Evolutionary conservation across 441 rosid genomes (phyloP).

Genomic region (Adansonia rubrostipa): DNA sequence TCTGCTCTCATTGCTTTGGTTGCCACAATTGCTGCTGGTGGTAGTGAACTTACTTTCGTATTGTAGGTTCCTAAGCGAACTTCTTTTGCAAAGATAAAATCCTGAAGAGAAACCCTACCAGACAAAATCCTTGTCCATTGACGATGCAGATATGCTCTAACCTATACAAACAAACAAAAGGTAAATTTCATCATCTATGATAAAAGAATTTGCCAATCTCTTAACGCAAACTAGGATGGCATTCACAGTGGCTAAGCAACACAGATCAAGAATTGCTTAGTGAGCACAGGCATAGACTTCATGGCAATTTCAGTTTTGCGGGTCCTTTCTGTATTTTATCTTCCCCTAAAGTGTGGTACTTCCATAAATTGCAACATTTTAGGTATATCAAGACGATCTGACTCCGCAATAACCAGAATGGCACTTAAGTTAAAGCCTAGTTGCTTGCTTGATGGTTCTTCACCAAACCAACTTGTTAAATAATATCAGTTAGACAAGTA

Average conservation of each 20-base stretch:
- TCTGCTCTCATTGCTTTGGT: slow-evolving; percentile 82
- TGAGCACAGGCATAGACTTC: background rate
- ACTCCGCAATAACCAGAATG: slow-evolving; percentile 13
- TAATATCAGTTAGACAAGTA: slow-evolving; percentile 18
- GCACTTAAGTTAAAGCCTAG: slow-evolving; percentile 6
- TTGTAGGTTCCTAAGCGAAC: slow-evolving; percentile 94
- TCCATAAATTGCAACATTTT: background rate
- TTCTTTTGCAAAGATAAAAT: slow-evolving; percentile 94
- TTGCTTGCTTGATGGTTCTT: slow-evolving; percentile 15
- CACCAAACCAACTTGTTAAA: slow-evolving; percentile 6
- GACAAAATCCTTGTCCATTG: slow-evolving; percentile 90
- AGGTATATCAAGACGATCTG: slow-evolving; percentile 15
- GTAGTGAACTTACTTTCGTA: slow-evolving; percentile 63
- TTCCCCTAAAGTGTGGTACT: background rate
- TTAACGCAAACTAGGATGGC: slow-evolving; percentile 9
- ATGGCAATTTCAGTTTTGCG: background rate
- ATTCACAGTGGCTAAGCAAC: slow-evolving; percentile 3
- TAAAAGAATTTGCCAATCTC: slow-evolving; percentile 11
- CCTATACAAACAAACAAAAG: slow-evolving; percentile 43
- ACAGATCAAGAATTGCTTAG: background rate
- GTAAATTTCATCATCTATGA: slow-evolving; percentile 22
- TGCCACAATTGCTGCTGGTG: slow-evolving; percentile 96
- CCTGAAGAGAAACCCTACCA: slow-evolving; percentile 89
- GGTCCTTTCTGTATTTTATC: background rate
- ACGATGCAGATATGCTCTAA: slow-evolving; percentile 78